These are phyloP conservation scores for Schizosaccharomyces osmophilus DNA, from an alignment of 805 yeast species.

Conservation along the genomic window DNA sequence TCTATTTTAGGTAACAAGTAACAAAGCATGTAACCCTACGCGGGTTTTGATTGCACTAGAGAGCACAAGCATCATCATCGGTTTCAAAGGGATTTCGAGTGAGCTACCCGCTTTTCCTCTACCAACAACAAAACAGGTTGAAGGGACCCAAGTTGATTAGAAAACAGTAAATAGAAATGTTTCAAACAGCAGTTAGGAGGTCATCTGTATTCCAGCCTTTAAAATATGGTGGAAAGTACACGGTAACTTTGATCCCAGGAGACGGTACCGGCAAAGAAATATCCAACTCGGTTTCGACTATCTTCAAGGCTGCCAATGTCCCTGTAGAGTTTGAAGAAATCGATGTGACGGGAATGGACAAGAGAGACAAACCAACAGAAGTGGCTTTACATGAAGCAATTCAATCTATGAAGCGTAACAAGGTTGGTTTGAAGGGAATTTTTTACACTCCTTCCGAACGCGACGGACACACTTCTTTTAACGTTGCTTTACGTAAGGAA, in stretches of 20 bases:
- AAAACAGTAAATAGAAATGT: not conserved
- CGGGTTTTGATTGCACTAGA: too few relatives aligned
- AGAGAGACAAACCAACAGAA: constrained; percentile 79
- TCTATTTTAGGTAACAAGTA: too few relatives aligned
- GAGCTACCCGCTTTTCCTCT: not conserved
- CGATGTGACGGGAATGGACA: constrained; percentile 80
- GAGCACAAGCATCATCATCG: not conserved
- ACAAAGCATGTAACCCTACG: too few relatives aligned
- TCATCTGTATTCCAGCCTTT: constrained; percentile 1
- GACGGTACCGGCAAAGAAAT: constrained; percentile 96
- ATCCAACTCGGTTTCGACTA: constrained; percentile 77
- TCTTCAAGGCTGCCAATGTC: constrained; percentile 64
- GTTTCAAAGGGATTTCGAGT: not conserved
- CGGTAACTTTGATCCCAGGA: constrained; percentile 91
- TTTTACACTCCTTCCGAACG: constrained; percentile 88
- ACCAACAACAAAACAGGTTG: not conserved
- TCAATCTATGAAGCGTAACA: constrained; percentile 72
- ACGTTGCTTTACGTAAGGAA: constrained; percentile 90
- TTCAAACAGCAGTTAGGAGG: not conserved
- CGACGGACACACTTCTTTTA: constrained; percentile 92
- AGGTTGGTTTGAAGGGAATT: constrained; percentile 93
- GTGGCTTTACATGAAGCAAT: constrained; percentile 57
- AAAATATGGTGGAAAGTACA: constrained; percentile 9
- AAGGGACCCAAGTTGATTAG: not conserved
- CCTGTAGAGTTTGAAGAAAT: constrained; percentile 95